phyloP scores from a whole-genome alignment of 129 eudicot genomes.

The Artemisia annua region DNA sequence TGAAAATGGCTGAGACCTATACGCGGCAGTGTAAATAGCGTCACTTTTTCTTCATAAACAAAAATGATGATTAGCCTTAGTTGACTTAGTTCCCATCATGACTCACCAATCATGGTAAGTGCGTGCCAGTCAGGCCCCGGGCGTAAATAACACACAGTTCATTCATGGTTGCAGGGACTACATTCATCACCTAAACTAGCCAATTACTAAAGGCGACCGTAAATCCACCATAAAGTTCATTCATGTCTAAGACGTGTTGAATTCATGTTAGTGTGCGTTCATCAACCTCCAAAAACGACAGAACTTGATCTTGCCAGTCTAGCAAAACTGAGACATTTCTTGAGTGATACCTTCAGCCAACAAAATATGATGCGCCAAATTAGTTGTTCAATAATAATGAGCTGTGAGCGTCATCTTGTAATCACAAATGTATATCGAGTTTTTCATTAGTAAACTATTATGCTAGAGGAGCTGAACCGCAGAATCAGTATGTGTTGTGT shows the following conservation, averaged over 20 bases:
- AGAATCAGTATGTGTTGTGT: no score
- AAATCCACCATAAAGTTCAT: slow-evolving; percentile 88
- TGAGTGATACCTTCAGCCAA: slow-evolving; percentile 58
- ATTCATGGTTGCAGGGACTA: slow-evolving; percentile 69
- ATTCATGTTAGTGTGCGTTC: slow-evolving; percentile 67
- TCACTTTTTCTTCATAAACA: slow-evolving; percentile 8
- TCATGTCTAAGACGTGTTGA: slow-evolving; percentile 95
- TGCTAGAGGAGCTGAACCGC: no score
- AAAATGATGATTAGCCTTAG: background rate
- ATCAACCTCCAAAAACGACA: slow-evolving; percentile 88
- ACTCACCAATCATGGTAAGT: slow-evolving; percentile 89
- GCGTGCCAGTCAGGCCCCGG: slow-evolving; percentile 71
- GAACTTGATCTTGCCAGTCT: slow-evolving; percentile 96
- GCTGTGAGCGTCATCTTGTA: background rate
- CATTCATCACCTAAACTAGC: slow-evolving; percentile 98
- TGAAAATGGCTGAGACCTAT: slow-evolving; percentile 96
- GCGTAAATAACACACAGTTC: slow-evolving; percentile 77
- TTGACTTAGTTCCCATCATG: background rate
- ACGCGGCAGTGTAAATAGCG: slow-evolving; percentile 6
- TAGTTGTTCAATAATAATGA: background rate
- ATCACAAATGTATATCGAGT: no score
- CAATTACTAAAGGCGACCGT: slow-evolving; percentile 75
- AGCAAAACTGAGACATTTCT: slow-evolving; percentile 59
- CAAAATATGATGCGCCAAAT: background rate
- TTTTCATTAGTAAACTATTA: no score